A percentile compares a stretch with the other conserved stretches of the same genome.
Evolutionary conservation across 2,329 filamentous ascomycete species (phyloP).

Genomic region (Hymenoscyphus fraxineus): DNA sequence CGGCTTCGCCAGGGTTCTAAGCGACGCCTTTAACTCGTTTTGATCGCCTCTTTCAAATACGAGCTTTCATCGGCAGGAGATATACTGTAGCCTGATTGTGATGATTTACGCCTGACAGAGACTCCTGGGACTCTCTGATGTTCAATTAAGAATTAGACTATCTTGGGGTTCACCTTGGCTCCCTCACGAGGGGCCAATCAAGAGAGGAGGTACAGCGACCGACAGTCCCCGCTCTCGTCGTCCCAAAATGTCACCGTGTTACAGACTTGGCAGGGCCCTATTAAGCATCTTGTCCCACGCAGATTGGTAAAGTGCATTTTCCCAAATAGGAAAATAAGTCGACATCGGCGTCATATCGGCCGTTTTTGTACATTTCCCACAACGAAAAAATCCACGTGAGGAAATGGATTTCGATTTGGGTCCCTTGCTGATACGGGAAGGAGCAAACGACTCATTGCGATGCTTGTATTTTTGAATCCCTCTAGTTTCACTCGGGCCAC

Average conservation of each 20-base stretch:
- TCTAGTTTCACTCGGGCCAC: background rate
- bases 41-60: conserved; percentile 2
- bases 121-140: background rate
- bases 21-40: background rate
- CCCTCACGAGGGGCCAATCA: background rate
- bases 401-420: background rate
- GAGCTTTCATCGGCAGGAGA: background rate
- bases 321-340: background rate
- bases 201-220: background rate
- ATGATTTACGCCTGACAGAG: background rate
- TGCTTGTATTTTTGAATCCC: background rate
- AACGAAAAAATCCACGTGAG: background rate
- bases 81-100: background rate
- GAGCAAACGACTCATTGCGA: background rate
- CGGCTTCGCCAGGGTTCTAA: background rate
- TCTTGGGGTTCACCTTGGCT: background rate
- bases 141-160: conserved; percentile 2
- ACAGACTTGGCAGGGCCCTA: background rate
- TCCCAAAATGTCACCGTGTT: background rate
- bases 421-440: background rate
- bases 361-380: background rate
- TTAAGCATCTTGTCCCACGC: background rate
- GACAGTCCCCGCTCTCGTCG: background rate
- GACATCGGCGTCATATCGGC: background rate
- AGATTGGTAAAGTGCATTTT: background rate